These are phyloP conservation scores for Craterostigma plantagineum DNA, from an alignment of 257 asterid species.

Conservation along the genomic window DNA sequence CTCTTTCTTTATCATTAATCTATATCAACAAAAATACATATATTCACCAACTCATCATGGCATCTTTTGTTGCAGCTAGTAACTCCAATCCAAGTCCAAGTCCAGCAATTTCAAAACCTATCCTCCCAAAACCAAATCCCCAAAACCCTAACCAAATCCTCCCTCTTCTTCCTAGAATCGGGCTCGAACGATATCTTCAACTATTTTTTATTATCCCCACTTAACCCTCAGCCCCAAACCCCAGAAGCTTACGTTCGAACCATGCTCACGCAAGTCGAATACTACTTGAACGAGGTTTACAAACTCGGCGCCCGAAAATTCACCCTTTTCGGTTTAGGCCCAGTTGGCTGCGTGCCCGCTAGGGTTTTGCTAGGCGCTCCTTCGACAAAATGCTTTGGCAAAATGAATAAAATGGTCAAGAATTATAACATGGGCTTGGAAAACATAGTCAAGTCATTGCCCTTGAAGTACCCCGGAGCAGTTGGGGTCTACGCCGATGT, in stretches of 20 bases:
- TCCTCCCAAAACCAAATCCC: constrained; percentile 20
- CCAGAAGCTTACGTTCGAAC: constrained; percentile 38
- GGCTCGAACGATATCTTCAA: constrained; percentile 58
- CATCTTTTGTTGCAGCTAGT: constrained; percentile 22
- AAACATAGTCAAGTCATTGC: constrained; percentile 19
- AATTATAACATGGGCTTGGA: constrained; percentile 34
- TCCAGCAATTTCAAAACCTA: constrained; percentile 37
- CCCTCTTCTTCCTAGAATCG: constrained; percentile 44
- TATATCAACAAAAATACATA: too few species aligned
- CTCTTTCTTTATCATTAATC: too few species aligned
- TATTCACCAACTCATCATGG: too few species aligned
- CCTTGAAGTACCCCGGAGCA: constrained; percentile 21
- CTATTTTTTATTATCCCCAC: constrained; percentile 27
- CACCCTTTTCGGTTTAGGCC: constrained; percentile 44
- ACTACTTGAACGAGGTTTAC: constrained; percentile 19
- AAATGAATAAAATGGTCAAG: constrained; percentile 55
- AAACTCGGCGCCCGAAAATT: constrained; percentile 34
- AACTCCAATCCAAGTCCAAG: constrained; percentile 35
- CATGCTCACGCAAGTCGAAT: constrained; percentile 23
- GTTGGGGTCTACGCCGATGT: constrained; percentile 38
- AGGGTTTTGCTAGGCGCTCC: constrained; percentile 50
- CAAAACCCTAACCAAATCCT: constrained; percentile 12
- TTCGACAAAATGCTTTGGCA: constrained; percentile 26
- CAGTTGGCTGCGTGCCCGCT: constrained; percentile 70
- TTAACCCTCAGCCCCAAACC: constrained; percentile 11